These are phyloP conservation scores for Zasmidium cellare DNA, from an alignment of 2,329 filamentous ascomycete species.

Conservation along the genomic window DNA sequence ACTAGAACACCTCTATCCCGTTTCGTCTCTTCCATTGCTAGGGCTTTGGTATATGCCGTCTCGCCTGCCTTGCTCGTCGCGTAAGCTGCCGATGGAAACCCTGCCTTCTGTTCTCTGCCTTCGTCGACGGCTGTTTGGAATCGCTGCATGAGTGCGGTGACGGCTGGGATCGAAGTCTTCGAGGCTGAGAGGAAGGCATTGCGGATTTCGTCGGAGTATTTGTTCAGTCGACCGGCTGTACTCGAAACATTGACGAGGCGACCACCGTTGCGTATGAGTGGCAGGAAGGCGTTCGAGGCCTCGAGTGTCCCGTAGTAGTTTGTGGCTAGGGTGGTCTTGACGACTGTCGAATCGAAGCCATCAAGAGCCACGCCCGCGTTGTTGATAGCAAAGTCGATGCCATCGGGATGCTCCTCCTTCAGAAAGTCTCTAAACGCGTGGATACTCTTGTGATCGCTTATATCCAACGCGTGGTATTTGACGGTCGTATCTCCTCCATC, in stretches of 20 bases:
- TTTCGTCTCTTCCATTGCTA: constrained; percentile 32
- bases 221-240: constrained; percentile 45
- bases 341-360: constrained; percentile 47
- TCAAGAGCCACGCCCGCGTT: constrained; percentile 46
- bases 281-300: constrained; percentile 47
- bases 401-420: constrained; percentile 47
- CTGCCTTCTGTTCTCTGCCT: constrained; percentile 47
- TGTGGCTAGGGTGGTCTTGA: constrained; percentile 49
- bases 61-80: constrained; percentile 42
- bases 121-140: constrained; percentile 50
- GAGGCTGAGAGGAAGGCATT: constrained; percentile 42
- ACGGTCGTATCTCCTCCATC: constrained; percentile 49
- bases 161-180: constrained; percentile 36
- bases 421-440: constrained; percentile 43
- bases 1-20: constrained; percentile 29
- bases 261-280: constrained; percentile 46
- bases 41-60: constrained; percentile 37
- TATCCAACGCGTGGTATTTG: constrained; percentile 50
- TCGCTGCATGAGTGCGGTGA: constrained; percentile 51
- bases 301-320: constrained; percentile 57
- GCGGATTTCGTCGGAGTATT: constrained; percentile 47
- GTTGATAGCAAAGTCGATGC: constrained; percentile 56
- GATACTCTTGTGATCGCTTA: constrained; percentile 48
- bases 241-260: constrained; percentile 54
- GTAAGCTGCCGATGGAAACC: constrained; percentile 54